A percentile compares a stretch with the other conserved stretches of the same genome.
phyloP scores from a whole-genome alignment of 768 basidiomycete species.

The Hygrophorus pudorinus region DNA sequence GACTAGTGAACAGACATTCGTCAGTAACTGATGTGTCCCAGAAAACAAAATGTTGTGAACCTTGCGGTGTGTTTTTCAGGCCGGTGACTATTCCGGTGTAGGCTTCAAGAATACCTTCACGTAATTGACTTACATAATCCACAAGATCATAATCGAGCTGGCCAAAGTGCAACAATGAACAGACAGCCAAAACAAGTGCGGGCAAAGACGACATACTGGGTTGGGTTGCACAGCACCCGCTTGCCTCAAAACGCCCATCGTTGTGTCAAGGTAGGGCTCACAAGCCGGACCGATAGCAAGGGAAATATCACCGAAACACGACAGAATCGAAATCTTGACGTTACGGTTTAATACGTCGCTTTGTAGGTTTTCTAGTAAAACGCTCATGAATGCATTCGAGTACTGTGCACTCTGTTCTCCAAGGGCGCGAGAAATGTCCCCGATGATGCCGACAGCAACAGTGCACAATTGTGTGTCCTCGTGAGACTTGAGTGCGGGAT shows the following conservation, averaged over 20 bases:
- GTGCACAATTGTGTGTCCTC: constrained; percentile 96
- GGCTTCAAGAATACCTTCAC: constrained; percentile 94
- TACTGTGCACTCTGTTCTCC: constrained; percentile 79
- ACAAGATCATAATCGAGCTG: constrained; percentile 82
- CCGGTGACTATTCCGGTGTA: constrained; percentile 93
- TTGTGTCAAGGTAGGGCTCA: constrained; percentile 81
- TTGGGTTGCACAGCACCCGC: constrained; percentile 84
- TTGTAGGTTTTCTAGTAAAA: constrained; percentile 83
- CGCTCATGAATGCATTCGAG: constrained; percentile 83
- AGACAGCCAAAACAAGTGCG: neutral
- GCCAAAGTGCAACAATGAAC: constrained; percentile 6
- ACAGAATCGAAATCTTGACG: constrained; percentile 94
- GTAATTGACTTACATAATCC: constrained; percentile 82
- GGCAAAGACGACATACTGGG: constrained; percentile 43
- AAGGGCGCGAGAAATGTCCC: constrained; percentile 92
- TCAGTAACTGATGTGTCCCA: constrained; percentile 5
- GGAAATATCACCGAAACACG: constrained; percentile 95
- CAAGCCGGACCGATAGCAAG: constrained; percentile 82
- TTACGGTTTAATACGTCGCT: constrained; percentile 84
- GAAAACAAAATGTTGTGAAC: constrained; percentile 26
- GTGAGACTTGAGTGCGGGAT: constrained; percentile 81
- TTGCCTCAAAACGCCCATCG: constrained; percentile 85
- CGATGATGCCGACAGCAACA: constrained; percentile 91
- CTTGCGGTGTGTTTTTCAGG: constrained; percentile 74
- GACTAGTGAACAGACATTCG: constrained; percentile 18